A percentile compares a stretch with the other conserved stretches of the same genome.
Evolutionary conservation across 1,284 basidiomycete species (phyloP).

Genomic region (Bondarzewia mesenterica): DNA sequence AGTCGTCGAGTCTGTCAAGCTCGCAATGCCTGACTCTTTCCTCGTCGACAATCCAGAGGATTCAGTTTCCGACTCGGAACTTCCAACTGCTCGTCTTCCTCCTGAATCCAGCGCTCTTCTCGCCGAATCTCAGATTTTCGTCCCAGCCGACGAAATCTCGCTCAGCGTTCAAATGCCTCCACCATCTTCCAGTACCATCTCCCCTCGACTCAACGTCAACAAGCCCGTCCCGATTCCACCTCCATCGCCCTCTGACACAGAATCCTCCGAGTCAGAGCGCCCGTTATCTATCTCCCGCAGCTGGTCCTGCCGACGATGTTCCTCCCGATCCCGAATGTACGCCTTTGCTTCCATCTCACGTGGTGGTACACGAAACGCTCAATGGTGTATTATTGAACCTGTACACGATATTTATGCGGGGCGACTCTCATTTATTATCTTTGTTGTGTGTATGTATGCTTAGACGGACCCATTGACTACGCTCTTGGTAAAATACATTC

Average conservation of each 20-base stretch:
- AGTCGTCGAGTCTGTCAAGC: constrained; percentile 20
- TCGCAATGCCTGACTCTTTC: constrained; percentile 50
- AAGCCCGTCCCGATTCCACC: constrained; percentile 34
- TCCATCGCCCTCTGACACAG: constrained; percentile 21
- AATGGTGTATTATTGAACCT: constrained; percentile 13
- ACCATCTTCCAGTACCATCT: constrained; percentile 20
- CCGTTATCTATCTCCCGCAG: constrained; percentile 45
- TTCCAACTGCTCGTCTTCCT: constrained; percentile 20
- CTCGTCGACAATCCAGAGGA: constrained; percentile 36
- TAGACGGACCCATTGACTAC: constrained; percentile 78
- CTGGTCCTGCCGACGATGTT: constrained; percentile 69
- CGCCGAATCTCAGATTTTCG: neutral
- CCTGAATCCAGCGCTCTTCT: constrained; percentile 12
- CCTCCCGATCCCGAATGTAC: constrained; percentile 75
- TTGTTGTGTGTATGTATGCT: constrained; percentile 21
- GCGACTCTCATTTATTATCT: constrained; percentile 9
- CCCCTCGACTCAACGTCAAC: constrained; percentile 15
- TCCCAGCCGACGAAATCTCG: constrained; percentile 17
- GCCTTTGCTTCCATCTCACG: constrained; percentile 34
- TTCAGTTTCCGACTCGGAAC: constrained; percentile 15
- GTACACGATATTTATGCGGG: constrained; percentile 11
- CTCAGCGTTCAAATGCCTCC: constrained; percentile 12
- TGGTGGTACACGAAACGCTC: constrained; percentile 50
- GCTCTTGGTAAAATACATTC: constrained; percentile 72
- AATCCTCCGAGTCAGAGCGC: constrained; percentile 40